phyloP scores from a whole-genome alignment of 129 eudicot species.

The Centella asiatica region DNA sequence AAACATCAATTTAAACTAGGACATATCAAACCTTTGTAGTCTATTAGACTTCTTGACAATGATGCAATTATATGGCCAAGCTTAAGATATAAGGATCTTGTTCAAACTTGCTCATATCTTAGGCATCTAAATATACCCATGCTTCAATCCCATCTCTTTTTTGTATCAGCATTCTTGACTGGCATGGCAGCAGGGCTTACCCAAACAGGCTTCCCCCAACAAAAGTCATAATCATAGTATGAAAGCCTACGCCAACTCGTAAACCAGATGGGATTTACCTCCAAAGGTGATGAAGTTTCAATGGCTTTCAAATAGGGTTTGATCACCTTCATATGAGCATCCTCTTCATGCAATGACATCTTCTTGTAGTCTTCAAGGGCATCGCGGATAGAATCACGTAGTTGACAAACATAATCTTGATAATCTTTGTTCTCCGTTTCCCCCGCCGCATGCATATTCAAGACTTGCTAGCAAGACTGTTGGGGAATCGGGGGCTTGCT shows the following conservation, averaged over 20 bases:
- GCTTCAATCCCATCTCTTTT: constrained; percentile 36
- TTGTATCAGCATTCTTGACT: constrained; percentile 22
- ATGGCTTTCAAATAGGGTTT: constrained; percentile 22
- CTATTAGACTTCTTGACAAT: background rate
- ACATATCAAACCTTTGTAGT: background rate
- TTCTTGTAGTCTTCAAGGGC: constrained; percentile 16
- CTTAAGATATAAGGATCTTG: constrained; percentile 27
- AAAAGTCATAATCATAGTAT: constrained; percentile 28
- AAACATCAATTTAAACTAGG: too few species aligned
- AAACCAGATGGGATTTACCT: constrained; percentile 19
- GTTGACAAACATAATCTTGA: constrained; percentile 3
- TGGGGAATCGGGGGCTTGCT: constrained; percentile 15
- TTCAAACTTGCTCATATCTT: constrained; percentile 19
- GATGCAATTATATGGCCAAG: background rate
- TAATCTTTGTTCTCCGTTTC: constrained; percentile 8
- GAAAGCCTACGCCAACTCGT: constrained; percentile 35
- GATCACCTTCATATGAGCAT: constrained; percentile 17
- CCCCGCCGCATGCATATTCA: constrained; percentile 13
- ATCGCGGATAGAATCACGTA: constrained; percentile 14
- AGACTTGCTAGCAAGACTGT: constrained; percentile 15
- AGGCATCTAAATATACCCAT: constrained; percentile 35
- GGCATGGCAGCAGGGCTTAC: constrained; percentile 25
- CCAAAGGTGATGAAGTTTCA: constrained; percentile 3
- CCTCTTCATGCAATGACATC: constrained; percentile 16
- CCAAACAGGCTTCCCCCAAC: constrained; percentile 35